A percentile compares a stretch with the other conserved stretches of the same genome.
These are phyloP conservation scores for Saccharomyces hybrid DNA, from an alignment of 1,139 yeast genomes.

Conservation along the genomic window DNA sequence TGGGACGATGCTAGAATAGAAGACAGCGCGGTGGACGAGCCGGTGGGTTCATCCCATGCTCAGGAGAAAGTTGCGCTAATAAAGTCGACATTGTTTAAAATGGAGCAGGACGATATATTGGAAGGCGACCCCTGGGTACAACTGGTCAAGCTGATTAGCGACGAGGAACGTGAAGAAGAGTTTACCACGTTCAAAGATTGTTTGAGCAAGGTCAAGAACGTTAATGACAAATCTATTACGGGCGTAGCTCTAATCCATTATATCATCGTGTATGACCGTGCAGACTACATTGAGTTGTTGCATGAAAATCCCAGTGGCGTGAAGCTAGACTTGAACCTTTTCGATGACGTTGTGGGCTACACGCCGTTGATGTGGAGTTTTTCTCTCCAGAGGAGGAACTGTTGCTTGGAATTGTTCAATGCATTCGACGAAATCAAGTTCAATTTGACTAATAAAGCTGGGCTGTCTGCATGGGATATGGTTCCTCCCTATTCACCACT, in stretches of 20 bases:
- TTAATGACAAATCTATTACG: conserved; percentile 18
- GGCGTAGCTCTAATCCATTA: conserved; percentile 27
- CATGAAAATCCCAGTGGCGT: conserved; percentile 16
- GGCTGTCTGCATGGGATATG: conserved; percentile 35
- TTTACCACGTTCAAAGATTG: conserved; percentile 17
- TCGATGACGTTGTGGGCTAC: conserved; percentile 36
- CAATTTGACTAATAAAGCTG: conserved; percentile 28
- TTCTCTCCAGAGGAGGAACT: conserved; percentile 31
- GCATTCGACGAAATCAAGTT: conserved; percentile 37
- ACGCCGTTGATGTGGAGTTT: conserved; percentile 46
- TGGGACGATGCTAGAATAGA: neutral
- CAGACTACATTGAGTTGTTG: conserved; percentile 36
- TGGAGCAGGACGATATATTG: neutral
- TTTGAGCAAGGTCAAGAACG: conserved; percentile 11
- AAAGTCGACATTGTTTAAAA: neutral
- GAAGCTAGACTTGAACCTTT: conserved; percentile 32
- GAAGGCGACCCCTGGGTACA: conserved; percentile 17
- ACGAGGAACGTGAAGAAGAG: conserved; percentile 15
- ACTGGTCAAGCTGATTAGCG: conserved; percentile 18
- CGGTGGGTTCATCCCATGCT: neutral
- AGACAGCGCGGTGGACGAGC: neutral
- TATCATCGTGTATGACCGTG: conserved; percentile 22
- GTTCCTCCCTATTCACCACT: conserved; percentile 34
- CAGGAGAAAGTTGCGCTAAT: neutral
- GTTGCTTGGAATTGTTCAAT: conserved; percentile 34